Base-by-base conservation (phyloP, 176 grass and related monocot species). In the Juncus inflexus region DNA sequence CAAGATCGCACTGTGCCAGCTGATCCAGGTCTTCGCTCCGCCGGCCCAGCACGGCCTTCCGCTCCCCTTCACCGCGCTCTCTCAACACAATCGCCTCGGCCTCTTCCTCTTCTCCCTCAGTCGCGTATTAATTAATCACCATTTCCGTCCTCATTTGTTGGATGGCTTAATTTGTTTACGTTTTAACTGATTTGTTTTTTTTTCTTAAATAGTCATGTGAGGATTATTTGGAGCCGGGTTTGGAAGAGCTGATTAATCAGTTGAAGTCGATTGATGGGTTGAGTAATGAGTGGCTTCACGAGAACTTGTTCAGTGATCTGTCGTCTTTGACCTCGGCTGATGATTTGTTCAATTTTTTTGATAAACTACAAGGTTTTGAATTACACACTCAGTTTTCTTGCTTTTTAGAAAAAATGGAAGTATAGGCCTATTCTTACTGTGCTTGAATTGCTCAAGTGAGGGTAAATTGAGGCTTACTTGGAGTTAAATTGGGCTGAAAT, bases 301-400 rank as follows among this genome's bases (percentile, higher is more conserved):
- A 86, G 55, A 81, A 97, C 49, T 41, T 89, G 53, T 89, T 79
- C 43, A 81, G 28, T 35, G 61, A 69, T 15, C 72, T 97, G 10
- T 81, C 68, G 35, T 15, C 43, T 2, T 76, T 89, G 15, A 89
- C 13, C 55, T 92, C 94, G 14, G 80, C 94, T 10, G 85, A 99
- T 66, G 88, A 89, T 66, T 36, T 99, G 52, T 91, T 97, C 73
- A 89, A 97, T 40, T 89, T 91, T 59, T 97, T 97, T 3, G 83
- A 89, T 58, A 89, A 97, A 68, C 42, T 97, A 40, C 67, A 81
- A 79, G 79, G 92, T 96, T 74, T 58, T 58, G 9, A 67, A 37
- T 58, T 2, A 67, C 10, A 37, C 13, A 50, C 15, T 15, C 19
- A 5, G 15, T 54, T 6, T 74, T 52, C 15, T 45, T 74, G 42